Evolutionary conservation across 148 eudicot species (phyloP).

Genomic region (Arctostaphylos glauca): DNA sequence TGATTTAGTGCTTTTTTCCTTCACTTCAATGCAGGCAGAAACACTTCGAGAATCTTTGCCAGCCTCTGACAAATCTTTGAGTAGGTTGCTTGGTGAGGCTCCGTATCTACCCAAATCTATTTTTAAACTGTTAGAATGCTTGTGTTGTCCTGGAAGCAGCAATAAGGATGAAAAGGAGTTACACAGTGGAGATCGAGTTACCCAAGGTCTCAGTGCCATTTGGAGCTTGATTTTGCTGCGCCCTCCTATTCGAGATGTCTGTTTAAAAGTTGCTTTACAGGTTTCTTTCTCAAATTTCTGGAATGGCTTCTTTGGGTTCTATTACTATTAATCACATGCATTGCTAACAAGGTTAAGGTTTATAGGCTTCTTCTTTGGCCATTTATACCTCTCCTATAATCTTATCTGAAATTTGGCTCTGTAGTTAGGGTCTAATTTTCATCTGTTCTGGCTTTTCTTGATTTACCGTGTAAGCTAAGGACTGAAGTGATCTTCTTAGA

Average conservation of each 20-base stretch:
- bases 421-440: not conserved
- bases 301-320: slow-evolving; percentile 8
- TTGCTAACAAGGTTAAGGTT: not conserved
- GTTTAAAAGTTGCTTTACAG: slow-evolving; percentile 85
- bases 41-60: slow-evolving; percentile 85
- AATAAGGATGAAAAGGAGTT: slow-evolving; percentile 59
- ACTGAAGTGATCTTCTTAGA: not conserved
- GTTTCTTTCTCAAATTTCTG: slow-evolving; percentile 30
- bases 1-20: slow-evolving; percentile 13
- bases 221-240: slow-evolving; percentile 84
- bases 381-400: not conserved
- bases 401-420: not conserved
- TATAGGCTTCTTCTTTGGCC: not conserved
- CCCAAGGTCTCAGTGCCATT: slow-evolving; percentile 90
- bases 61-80: slow-evolving; percentile 84
- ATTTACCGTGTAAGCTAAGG: not conserved
- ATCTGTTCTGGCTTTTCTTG: not conserved
- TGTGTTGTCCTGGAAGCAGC: slow-evolving; percentile 71
- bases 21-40: slow-evolving; percentile 59
- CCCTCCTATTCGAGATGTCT: slow-evolving; percentile 71
- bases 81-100: slow-evolving; percentile 77
- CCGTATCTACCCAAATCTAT: slow-evolving; percentile 85
- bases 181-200: slow-evolving; percentile 81
- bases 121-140: slow-evolving; percentile 60
- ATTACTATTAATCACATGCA: not conserved